These are phyloP conservation scores for Physcomitrium patens DNA, from an alignment of 225 moss, liverwort and hornwort species.

Conservation along the genomic window DNA sequence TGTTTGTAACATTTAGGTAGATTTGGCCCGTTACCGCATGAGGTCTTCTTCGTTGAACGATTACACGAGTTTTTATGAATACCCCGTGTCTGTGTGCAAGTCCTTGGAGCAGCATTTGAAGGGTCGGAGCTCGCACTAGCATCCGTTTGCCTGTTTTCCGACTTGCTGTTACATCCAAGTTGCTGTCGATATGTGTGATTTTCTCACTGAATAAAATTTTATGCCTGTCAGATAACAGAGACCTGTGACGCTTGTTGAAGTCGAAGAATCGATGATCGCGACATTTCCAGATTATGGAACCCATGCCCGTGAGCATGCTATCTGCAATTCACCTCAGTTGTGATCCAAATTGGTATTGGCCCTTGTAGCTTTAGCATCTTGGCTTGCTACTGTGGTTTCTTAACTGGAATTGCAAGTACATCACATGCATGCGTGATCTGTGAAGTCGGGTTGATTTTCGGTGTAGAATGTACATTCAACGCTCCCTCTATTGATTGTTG, in stretches of 20 bases:
- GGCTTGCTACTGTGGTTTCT: constrained; percentile 13
- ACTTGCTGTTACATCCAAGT: constrained; percentile 32
- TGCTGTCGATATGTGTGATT: constrained; percentile 22
- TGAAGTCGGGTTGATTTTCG: constrained; percentile 19
- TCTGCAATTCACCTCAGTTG: constrained; percentile 9
- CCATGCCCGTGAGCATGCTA: constrained; percentile 21
- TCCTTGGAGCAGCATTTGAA: not conserved
- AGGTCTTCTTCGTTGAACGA: constrained; percentile 7
- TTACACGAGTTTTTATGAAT: not conserved
- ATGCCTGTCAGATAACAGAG: constrained; percentile 44
- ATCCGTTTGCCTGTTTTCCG: constrained; percentile 32
- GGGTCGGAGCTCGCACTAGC: constrained; percentile 31
- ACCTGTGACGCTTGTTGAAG: constrained; percentile 36
- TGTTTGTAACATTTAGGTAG: not conserved
- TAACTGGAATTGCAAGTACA: constrained; percentile 22
- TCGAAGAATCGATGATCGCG: constrained; percentile 14
- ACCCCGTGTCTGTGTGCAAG: constrained; percentile 10
- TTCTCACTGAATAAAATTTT: constrained; percentile 36
- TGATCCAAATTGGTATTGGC: constrained; percentile 15
- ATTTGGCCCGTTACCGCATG: constrained; percentile 7
- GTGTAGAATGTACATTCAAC: constrained; percentile 19
- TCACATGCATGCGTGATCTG: constrained; percentile 23
- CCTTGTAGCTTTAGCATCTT: constrained; percentile 22
- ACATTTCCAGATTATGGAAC: not conserved
- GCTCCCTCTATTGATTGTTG: constrained; percentile 25